A percentile compares a stretch with the other conserved stretches of the same genome.
Conservation (phyloP, 805 yeast genomes). For the Ogataea nitratoaversa region DNA sequence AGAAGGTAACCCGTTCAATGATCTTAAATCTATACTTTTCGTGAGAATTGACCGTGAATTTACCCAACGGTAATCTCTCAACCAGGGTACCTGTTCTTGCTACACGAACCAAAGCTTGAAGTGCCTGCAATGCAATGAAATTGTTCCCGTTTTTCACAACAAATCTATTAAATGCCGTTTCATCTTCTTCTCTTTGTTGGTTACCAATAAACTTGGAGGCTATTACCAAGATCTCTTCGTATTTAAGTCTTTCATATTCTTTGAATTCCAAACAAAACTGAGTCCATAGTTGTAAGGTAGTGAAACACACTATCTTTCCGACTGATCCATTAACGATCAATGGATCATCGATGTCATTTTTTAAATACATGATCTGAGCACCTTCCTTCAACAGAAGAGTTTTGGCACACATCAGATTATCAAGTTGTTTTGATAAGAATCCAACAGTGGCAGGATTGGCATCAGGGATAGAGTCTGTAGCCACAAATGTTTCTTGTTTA, state of each 20-base stretch:
- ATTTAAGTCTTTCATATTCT: conserved; percentile 19
- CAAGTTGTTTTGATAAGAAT: conserved; percentile 19
- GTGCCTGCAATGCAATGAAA: conserved; percentile 1
- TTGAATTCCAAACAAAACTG: conserved; percentile 21
- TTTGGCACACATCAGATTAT: conserved; percentile 66
- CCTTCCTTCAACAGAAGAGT: conserved; percentile 64
- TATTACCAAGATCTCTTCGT: conserved; percentile 13
- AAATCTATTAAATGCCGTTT: conserved; percentile 19
- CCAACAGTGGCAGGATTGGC: conserved; percentile 2
- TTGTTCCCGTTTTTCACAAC: conserved; percentile 8
- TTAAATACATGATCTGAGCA: conserved; percentile 93
- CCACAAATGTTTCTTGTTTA: conserved; percentile 36
- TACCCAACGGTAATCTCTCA: conserved; percentile 40
- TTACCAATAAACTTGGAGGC: conserved; percentile 15
- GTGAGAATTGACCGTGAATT: conserved; percentile 34
- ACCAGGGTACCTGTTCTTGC: conserved; percentile 16
- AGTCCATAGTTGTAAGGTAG: conserved; percentile 28
- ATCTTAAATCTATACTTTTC: conserved; percentile 29
- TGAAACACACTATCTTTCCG: conserved; percentile 67
- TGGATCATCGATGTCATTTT: conserved; percentile 60
- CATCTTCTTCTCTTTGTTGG: conserved; percentile 9
- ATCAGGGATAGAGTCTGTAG: conserved; percentile 36
- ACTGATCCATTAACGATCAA: conserved; percentile 85
- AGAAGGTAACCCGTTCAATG: conserved; percentile 34
- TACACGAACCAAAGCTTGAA: conserved; percentile 20